Base-by-base conservation (phyloP, 2,329 filamentous ascomycete genomes). In the Magnaporthiopsis rhizophila region DNA sequence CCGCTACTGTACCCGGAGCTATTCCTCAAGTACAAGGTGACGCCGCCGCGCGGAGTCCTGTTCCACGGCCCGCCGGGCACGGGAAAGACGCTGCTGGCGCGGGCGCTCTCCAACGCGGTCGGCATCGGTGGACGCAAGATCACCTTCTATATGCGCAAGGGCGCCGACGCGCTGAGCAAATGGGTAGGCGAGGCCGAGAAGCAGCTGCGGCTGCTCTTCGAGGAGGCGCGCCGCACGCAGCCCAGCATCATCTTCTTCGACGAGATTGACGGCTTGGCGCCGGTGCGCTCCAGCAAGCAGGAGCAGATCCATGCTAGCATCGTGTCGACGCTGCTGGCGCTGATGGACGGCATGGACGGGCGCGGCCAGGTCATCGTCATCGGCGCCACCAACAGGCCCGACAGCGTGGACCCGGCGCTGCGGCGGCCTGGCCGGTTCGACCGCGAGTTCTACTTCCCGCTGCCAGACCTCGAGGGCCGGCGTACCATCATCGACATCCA, bases 161-260 rank as follows among this genome's bases (percentile, higher is more conserved):
- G 95, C 73, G 96, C 95, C 30, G 95, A 99, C 82, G 93, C 93
- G 21, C 80, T 99, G 67, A 97, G 93, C 76, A 99, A 99, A 77
- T 99, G 95, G 95, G 95, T 99, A 63, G 95, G 95, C 73, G 95
- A 99, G 77, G 95, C 96, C 12, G 95, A 99, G 77, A 89, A 94
- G 76, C 95, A 99, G 74, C 85, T 99, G 64, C 88, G 95, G 59
- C 79, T 98, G 65, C 83, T 99, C 6, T 99, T 99, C 68, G 95
- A 98, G 71, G 95, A 99, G 76, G 95, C 95, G 21, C 86, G 94
- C 67, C 95, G 92, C 74, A 98, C 90, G 1, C 95, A 99, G 72
- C 95, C 95, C 0, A 98, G 94, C 75, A 99, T 99, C 76, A 99
- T 99, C 75, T 99, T 99, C 80, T 98, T 99, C 70, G 95, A 99